Conservation (phyloP, 495 filamentous ascomycete genomes). For the Podospora sp. region DNA sequence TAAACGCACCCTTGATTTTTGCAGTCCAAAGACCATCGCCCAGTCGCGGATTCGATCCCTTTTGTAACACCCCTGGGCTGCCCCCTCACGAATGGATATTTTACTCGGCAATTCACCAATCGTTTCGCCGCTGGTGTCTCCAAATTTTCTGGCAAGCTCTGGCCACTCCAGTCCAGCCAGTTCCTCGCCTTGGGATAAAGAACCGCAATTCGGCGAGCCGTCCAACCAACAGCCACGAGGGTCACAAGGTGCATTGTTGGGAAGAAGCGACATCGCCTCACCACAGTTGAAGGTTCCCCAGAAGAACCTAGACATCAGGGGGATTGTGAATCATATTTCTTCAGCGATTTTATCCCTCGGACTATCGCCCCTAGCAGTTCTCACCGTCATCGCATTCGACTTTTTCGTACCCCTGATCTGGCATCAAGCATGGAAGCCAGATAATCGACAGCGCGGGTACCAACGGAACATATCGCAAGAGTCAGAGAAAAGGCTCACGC, state of each 20-base stretch:
- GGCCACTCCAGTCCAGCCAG: conserved; percentile 9
- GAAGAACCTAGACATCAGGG: neutral
- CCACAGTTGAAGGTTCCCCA: neutral
- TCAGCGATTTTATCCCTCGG: neutral
- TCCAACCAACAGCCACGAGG: neutral
- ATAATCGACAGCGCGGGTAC: conserved; percentile 2
- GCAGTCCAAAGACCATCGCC: neutral
- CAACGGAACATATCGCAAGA: neutral
- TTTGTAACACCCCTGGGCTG: conserved; percentile 1
- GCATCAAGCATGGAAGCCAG: neutral
- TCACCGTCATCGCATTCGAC: neutral
- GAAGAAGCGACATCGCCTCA: conserved; percentile 3
- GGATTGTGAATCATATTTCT: neutral
- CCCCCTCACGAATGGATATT: conserved; percentile 3
- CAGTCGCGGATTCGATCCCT: neutral
- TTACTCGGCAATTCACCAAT: conserved; percentile 28
- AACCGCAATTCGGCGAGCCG: neutral
- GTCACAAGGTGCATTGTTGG: conserved; percentile 12
- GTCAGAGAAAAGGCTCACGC: neutral
- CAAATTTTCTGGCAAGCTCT: conserved; percentile 26
- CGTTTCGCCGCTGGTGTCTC: conserved; percentile 5
- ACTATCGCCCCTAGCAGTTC: neutral
- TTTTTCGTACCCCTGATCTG: neutral
- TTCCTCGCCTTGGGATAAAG: conserved; percentile 1
- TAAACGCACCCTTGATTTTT: too few relatives aligned